Percentiles rank a stretch among this genome's conserved stretches.
Evolutionary conservation across 2,329 filamentous ascomycete species (phyloP).

Genomic region (Rasamsonia emersonii): DNA sequence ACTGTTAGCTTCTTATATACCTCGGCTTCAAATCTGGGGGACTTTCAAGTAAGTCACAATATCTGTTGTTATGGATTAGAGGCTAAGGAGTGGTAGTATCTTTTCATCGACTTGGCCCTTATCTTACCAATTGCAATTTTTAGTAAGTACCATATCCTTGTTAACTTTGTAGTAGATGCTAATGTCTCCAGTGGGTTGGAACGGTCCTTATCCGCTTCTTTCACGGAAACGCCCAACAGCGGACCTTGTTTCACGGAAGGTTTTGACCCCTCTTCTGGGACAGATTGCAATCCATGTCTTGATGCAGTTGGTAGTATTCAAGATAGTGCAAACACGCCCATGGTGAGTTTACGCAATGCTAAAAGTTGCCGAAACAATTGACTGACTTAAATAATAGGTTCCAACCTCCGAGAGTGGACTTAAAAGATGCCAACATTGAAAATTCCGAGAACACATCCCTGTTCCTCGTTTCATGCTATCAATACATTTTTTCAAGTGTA

Average conservation of each 20-base stretch:
- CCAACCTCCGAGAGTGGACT: slow-evolving; percentile 66
- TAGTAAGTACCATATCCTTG: slow-evolving; percentile 48
- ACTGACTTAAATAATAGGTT: slow-evolving; percentile 46
- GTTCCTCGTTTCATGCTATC: slow-evolving; percentile 85
- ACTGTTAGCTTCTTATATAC: slow-evolving; percentile 95
- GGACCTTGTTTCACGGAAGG: slow-evolving; percentile 84
- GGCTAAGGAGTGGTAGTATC: slow-evolving; percentile 47
- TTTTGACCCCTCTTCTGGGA: slow-evolving; percentile 78
- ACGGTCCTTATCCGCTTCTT: slow-evolving; percentile 68
- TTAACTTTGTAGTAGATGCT: no score
- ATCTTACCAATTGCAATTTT: slow-evolving; percentile 96
- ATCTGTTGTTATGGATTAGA: not conserved
- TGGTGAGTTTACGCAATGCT: slow-evolving; percentile 50
- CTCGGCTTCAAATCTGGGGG: slow-evolving; percentile 84
- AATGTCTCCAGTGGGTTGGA: slow-evolving; percentile 69
- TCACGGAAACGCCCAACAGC: slow-evolving; percentile 83
- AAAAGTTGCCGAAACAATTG: slow-evolving; percentile 7
- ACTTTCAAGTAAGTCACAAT: slow-evolving; percentile 62
- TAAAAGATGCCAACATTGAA: slow-evolving; percentile 71
- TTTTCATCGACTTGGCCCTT: slow-evolving; percentile 87
- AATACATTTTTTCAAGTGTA: slow-evolving; percentile 85
- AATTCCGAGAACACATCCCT: slow-evolving; percentile 92
- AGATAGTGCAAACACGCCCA: slow-evolving; percentile 64
- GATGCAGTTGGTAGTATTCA: slow-evolving; percentile 66
- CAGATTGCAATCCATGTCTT: slow-evolving; percentile 76